phyloP scores from a whole-genome alignment of 2,329 filamentous ascomycete genomes.

The Botrytis porri region DNA sequence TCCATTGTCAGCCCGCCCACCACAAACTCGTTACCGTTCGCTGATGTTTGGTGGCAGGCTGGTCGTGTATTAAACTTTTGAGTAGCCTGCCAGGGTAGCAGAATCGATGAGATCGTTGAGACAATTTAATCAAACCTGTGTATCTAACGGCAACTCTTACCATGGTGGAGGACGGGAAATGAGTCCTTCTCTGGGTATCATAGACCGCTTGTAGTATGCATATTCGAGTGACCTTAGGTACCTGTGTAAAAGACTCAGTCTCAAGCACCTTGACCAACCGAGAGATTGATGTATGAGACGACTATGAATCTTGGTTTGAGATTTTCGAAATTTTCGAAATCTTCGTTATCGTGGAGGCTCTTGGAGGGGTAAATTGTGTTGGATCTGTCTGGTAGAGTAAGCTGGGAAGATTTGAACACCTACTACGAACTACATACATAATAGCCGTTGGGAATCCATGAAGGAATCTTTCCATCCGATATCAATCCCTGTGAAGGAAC shows the following conservation, averaged over 20 bases:
- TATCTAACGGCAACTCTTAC: neutral
- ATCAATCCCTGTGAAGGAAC: neutral
- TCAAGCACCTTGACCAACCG: neutral
- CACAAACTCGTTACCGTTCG: neutral
- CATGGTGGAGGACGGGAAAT: neutral
- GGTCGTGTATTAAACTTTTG: neutral
- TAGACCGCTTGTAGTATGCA: neutral
- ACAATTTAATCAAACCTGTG: neutral
- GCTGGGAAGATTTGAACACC: neutral
- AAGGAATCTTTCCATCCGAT: neutral
- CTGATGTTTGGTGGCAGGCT: neutral
- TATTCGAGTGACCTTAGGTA: too few species aligned
- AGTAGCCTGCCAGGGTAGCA: neutral
- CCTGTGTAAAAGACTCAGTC: neutral
- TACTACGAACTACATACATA: neutral
- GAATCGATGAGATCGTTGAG: neutral
- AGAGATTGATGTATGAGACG: neutral
- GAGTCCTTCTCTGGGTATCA: neutral
- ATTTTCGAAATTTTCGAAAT: neutral
- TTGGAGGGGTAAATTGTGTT: neutral
- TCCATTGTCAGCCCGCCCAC: neutral
- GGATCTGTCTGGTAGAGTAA: neutral
- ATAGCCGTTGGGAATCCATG: neutral
- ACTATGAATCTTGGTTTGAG: too few species aligned
- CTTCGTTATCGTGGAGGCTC: neutral